Evolutionary conservation across 352 stramenopile species (phyloP).

Genomic region (Phytophthora pinifolia): DNA sequence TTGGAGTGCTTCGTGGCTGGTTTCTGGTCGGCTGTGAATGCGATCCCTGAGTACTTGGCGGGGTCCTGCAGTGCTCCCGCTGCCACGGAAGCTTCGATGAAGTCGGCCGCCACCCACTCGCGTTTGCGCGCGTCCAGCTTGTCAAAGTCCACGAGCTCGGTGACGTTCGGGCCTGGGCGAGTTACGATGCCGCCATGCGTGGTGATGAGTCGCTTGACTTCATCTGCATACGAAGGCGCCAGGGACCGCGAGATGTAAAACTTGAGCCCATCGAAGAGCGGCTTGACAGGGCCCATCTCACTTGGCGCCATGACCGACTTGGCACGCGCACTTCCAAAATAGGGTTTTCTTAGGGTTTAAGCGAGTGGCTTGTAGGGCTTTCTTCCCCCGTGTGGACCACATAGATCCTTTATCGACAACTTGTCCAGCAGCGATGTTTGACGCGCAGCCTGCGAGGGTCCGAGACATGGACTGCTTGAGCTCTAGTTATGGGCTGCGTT

Average conservation of each 20-base stretch:
- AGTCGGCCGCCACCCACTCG: conserved; percentile 49
- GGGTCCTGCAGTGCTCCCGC: conserved; percentile 32
- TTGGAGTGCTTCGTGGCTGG: neutral
- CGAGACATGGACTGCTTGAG: neutral
- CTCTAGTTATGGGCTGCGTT: neutral
- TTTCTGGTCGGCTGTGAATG: neutral
- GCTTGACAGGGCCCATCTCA: neutral
- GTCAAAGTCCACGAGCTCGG: conserved; percentile 47
- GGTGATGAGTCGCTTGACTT: conserved; percentile 31
- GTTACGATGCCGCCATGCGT: conserved; percentile 38
- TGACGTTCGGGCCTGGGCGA: conserved; percentile 1
- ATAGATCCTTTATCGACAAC: too few relatives aligned
- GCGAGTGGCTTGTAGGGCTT: conserved; percentile 6
- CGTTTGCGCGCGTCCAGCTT: conserved; percentile 23
- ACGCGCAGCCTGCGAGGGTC: conserved; percentile 5
- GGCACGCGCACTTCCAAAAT: too few relatives aligned
- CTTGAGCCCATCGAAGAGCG: conserved; percentile 32
- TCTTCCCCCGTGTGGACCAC: neutral
- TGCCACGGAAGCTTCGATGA: conserved; percentile 46
- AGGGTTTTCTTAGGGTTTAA: conserved; percentile 15
- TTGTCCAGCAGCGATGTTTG: neutral
- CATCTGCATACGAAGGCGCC: conserved; percentile 9
- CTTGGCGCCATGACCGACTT: neutral
- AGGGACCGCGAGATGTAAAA: conserved; percentile 44
- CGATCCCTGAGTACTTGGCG: conserved; percentile 35